Base-by-base conservation (phyloP, 1,284 basidiomycete genomes). In the Termitomyces sp. region DNA sequence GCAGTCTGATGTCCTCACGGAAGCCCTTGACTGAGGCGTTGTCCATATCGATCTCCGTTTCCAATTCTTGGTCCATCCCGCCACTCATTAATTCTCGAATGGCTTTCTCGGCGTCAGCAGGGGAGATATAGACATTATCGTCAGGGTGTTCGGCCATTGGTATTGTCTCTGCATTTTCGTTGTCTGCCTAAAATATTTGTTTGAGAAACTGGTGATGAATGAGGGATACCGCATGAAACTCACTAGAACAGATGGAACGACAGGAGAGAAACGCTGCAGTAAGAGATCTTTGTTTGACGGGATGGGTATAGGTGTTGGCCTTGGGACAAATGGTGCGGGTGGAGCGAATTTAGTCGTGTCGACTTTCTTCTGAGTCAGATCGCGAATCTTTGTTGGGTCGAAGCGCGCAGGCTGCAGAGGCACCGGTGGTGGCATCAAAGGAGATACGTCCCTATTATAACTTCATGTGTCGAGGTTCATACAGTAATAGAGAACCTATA, bases 11-110 rank as follows among this genome's bases (percentile, higher is more conserved):
- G 13, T 77, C 78, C 13, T 86, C 79, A 8, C 74, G 74, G 64
- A 94, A 93, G 0, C 89, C 90, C 11, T 84, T 76, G 1, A 93
- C 86, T 3, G 75, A 71, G 1, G 85, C 80, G 53, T 90, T 81
- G 5, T 79, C 77, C 66, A 79, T 72, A 50, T 84, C 76, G 38
- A 88, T 76, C 49, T 84, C 80, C 26, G 75, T 72, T 34, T 80
- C 73, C 2, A 75, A 72, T 24, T 75, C 76, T 40, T 75, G 77
- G 41, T 74, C 73, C 61, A 81, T 78, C 21, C 70, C 71, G 3
- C 78, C 78, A 24, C 72, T 68, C 60, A 86, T 81, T 13, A 86
- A 68, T 34, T 84, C 83, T 4, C 78, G 76, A 13, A 87, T 62
- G 2, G 80, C 84, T 60, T 83, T 84, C 63, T 88, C 85, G 0